These are phyloP conservation scores for Cyathus striatus DNA, from an alignment of 768 basidiomycete genomes.

Conservation along the genomic window DNA sequence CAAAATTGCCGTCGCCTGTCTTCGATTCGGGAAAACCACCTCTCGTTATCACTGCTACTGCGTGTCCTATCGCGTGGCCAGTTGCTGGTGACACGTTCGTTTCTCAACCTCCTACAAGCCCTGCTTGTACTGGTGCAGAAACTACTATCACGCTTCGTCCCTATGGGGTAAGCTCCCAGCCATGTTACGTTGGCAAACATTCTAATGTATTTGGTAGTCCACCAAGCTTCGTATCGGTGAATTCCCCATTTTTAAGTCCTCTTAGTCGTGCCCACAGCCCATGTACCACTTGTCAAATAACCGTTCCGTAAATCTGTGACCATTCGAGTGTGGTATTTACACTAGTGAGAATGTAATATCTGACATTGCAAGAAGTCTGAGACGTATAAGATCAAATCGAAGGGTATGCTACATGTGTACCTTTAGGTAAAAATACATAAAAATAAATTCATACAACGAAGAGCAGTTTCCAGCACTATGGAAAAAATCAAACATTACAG, in stretches of 20 bases:
- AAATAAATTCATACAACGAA: too few species aligned
- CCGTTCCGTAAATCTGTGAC: too few species aligned
- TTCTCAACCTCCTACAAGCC: slow-evolving; percentile 37
- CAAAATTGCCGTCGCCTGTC: slow-evolving; percentile 36
- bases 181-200: too few species aligned
- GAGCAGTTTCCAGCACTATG: too few species aligned
- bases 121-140: slow-evolving; percentile 34
- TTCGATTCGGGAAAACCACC: slow-evolving; percentile 46
- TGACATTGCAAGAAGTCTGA: too few species aligned
- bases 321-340: too few species aligned
- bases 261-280: neutral
- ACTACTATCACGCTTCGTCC: slow-evolving; percentile 41
- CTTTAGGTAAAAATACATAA: too few species aligned
- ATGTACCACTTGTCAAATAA: neutral
- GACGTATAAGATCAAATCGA: too few species aligned
- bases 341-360: too few species aligned
- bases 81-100: slow-evolving; percentile 45
- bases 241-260: slow-evolving; percentile 30
- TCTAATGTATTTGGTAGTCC: too few species aligned
- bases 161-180: slow-evolving; percentile 40
- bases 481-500: too few species aligned
- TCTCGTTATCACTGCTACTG: slow-evolving; percentile 39
- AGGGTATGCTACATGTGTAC: too few species aligned
- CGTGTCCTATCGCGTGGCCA: slow-evolving; percentile 46
- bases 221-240: slow-evolving; percentile 37